Percentiles rank a stretch among this genome's conserved stretches.
These are phyloP conservation scores for Nakazawaea ishiwadae DNA, from an alignment of 805 yeast genomes.

Conservation along the genomic window DNA sequence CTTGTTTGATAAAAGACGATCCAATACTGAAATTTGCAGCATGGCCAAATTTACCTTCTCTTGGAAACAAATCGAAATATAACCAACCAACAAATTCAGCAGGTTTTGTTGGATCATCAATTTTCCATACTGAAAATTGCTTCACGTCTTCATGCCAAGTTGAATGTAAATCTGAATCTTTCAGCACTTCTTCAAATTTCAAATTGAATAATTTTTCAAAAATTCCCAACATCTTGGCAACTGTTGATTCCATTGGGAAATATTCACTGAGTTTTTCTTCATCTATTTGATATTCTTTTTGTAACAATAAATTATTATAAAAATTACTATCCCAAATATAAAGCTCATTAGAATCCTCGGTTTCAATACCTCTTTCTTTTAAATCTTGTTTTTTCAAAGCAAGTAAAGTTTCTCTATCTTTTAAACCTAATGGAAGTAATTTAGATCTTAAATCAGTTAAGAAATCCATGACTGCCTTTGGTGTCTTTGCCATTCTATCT, in stretches of 20 bases:
- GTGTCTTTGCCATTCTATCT: conserved; percentile 74
- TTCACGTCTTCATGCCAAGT: conserved; percentile 81
- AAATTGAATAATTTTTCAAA: conserved; percentile 68
- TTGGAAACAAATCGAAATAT: conserved; percentile 77
- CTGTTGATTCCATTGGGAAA: conserved; percentile 69
- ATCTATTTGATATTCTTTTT: conserved; percentile 67
- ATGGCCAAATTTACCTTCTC: conserved; percentile 84
- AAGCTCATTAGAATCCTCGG: conserved; percentile 27
- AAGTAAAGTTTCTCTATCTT: conserved; percentile 46
- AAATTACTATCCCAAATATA: conserved; percentile 71
- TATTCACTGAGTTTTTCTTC: conserved; percentile 68
- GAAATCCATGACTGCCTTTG: conserved; percentile 55
- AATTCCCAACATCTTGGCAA: conserved; percentile 62
- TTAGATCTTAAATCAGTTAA: conserved; percentile 57
- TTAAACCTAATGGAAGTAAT: conserved; percentile 52
- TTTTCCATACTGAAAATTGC: conserved; percentile 66
- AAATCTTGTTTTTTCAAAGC: conserved; percentile 51
- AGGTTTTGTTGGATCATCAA: conserved; percentile 43
- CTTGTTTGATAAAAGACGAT: conserved; percentile 50
- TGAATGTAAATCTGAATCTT: conserved; percentile 31
- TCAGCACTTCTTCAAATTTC: conserved; percentile 51
- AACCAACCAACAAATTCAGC: conserved; percentile 72
- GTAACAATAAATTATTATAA: conserved; percentile 61
- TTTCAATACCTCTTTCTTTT: conserved; percentile 35
- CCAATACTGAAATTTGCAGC: conserved; percentile 77